Evolutionary conservation across 768 basidiomycete species (phyloP).

Genomic region (Neoboletus magnificus): DNA sequence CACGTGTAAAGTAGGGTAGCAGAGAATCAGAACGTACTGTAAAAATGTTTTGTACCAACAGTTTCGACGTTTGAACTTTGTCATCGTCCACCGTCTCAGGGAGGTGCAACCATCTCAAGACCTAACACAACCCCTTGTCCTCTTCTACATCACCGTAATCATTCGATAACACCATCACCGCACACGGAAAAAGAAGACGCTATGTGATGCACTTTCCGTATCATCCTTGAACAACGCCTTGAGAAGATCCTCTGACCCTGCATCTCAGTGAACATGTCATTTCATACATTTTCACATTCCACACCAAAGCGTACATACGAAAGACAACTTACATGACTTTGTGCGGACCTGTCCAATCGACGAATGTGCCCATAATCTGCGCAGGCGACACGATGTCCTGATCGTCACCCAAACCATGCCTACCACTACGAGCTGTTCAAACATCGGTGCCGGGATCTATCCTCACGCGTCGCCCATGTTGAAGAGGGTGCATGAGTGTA

Average conservation of each 20-base stretch:
- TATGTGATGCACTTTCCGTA: slow-evolving; percentile 54
- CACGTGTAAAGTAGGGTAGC: too few species aligned
- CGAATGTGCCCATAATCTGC: slow-evolving; percentile 64
- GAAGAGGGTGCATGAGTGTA: not conserved
- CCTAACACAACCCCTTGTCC: slow-evolving; percentile 56
- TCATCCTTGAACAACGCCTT: slow-evolving; percentile 47
- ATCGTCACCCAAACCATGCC: slow-evolving; percentile 67
- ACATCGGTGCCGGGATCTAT: slow-evolving; percentile 71
- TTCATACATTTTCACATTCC: not conserved
- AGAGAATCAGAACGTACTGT: not conserved
- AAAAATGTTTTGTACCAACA: slow-evolving; percentile 49
- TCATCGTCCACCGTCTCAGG: slow-evolving; percentile 70
- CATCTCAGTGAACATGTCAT: slow-evolving; percentile 34
- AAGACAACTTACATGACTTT: slow-evolving; percentile 54
- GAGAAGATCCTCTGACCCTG: slow-evolving; percentile 41
- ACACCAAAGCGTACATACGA: not conserved
- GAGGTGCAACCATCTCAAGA: slow-evolving; percentile 59
- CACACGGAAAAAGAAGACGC: not conserved
- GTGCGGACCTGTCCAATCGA: slow-evolving; percentile 86
- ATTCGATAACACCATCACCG: too few species aligned
- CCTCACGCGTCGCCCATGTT: not conserved
- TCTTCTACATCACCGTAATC: slow-evolving; percentile 40
- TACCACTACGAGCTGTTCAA: slow-evolving; percentile 56
- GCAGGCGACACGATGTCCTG: slow-evolving; percentile 46
- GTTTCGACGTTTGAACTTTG: slow-evolving; percentile 58